Conservation (phyloP, 1,139 yeast genomes). For the Magnusiomyces suaveolens region DNA sequence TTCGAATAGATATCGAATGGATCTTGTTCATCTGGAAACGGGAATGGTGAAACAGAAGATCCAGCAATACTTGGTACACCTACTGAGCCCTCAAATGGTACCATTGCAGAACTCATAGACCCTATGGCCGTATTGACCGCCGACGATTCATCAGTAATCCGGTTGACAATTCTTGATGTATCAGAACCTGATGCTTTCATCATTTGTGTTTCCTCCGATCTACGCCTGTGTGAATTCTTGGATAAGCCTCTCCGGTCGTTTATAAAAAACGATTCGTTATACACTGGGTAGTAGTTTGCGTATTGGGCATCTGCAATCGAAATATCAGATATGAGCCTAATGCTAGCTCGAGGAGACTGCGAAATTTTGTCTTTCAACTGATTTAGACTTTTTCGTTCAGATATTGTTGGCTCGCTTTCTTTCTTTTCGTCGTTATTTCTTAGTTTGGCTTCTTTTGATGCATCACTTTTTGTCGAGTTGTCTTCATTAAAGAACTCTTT, state of each 20-base stretch:
- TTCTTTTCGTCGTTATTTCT: not conserved
- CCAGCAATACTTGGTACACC: not conserved
- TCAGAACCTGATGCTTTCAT: not conserved
- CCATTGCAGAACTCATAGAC: not conserved
- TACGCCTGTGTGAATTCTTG: not conserved
- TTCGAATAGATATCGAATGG: not conserved
- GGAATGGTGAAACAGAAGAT: not conserved
- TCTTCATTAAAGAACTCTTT: not conserved
- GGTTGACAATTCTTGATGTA: not conserved
- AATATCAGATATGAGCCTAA: constrained; percentile 3
- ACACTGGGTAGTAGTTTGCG: not conserved
- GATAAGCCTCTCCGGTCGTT: not conserved
- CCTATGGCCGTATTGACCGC: too few relatives aligned
- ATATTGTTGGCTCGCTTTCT: not conserved
- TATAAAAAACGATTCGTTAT: not conserved
- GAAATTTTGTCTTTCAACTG: not conserved
- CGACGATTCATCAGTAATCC: not conserved
- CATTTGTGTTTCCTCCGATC: not conserved
- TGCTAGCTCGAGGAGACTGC: not conserved
- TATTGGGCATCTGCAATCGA: constrained; percentile 3
- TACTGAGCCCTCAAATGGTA: not conserved
- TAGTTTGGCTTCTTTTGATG: not conserved
- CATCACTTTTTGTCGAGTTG: not conserved
- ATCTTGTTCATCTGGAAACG: not conserved
- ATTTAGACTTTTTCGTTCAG: not conserved